These are phyloP conservation scores for Euptelea pleiosperma DNA, from an alignment of 164 flowering plant species.

Conservation along the genomic window DNA sequence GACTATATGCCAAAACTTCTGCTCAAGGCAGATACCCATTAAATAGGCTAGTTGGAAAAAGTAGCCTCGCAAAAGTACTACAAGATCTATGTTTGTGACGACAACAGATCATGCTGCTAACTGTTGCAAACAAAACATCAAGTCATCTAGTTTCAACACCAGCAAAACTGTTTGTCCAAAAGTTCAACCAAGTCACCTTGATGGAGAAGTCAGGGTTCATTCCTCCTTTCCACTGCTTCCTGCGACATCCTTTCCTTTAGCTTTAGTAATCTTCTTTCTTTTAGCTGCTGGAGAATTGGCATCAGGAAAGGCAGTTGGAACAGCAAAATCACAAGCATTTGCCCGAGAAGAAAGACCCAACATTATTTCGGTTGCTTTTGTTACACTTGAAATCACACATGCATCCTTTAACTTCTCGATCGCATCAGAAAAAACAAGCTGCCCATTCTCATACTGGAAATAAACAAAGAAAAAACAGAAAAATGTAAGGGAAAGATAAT, in stretches of 20 bases:
- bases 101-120: too few relatives aligned
- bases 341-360: constrained; percentile 19
- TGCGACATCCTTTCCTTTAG: not conserved
- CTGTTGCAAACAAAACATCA: too few relatives aligned
- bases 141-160: too few relatives aligned
- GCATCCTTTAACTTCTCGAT: constrained; percentile 33
- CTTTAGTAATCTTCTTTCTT: constrained; percentile 7
- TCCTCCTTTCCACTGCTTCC: too few relatives aligned
- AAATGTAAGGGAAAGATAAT: not conserved
- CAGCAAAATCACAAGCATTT: constrained; percentile 1
- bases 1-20: too few relatives aligned
- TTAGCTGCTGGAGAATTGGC: constrained; percentile 7
- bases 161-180: not conserved
- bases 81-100: too few relatives aligned
- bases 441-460: constrained; percentile 37
- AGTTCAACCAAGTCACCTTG: not conserved
- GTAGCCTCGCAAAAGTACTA: too few relatives aligned
- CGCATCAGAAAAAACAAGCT: constrained; percentile 9
- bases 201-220: not conserved
- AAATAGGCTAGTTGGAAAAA: too few relatives aligned
- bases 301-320: not conserved
- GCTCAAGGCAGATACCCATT: too few relatives aligned
- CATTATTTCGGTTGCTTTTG: constrained; percentile 26
- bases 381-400: constrained; percentile 21
- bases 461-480: constrained; percentile 1